phyloP scores from a whole-genome alignment of 345 rosid species.

The Cardamine occulta region DNA sequence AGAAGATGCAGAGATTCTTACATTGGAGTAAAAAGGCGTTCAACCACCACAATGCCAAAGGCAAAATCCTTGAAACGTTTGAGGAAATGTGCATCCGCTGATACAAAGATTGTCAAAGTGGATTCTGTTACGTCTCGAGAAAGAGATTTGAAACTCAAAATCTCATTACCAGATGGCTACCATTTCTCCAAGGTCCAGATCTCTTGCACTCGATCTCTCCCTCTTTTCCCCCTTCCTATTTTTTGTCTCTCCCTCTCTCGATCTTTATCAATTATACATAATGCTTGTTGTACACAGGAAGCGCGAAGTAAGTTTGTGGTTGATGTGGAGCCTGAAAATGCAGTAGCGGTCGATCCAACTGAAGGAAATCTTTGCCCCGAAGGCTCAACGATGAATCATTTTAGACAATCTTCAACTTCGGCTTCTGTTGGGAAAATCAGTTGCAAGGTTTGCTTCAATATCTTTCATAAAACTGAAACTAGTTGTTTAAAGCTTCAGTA shows the following conservation, averaged over 20 bases:
- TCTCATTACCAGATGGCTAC: constrained; percentile 76
- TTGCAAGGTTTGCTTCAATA: constrained; percentile 68
- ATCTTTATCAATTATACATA: not conserved
- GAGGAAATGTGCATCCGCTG: too few species aligned
- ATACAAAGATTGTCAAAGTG: constrained; percentile 57
- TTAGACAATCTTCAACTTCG: constrained; percentile 55
- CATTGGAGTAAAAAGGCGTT: constrained; percentile 85
- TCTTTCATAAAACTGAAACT: not conserved
- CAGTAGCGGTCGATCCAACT: constrained; percentile 55
- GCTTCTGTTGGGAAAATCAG: constrained; percentile 64
- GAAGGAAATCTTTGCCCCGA: constrained; percentile 77
- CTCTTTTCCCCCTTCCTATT: not conserved
- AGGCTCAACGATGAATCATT: constrained; percentile 67
- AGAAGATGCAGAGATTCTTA: constrained; percentile 57
- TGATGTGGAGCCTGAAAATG: constrained; percentile 73
- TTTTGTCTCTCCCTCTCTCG: not conserved
- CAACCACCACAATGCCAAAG: constrained; percentile 71
- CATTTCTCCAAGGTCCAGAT: constrained; percentile 81
- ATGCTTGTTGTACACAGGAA: constrained; percentile 55
- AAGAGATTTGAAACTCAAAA: constrained; percentile 65
- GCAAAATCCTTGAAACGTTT: constrained; percentile 71
- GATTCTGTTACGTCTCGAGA: constrained; percentile 62
- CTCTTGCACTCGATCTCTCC: not conserved
- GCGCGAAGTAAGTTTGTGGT: constrained; percentile 75
- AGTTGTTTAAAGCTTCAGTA: not conserved